Evolutionary conservation across 345 rosid genomes (phyloP).

Genomic region (Gossypium longicalyx): DNA sequence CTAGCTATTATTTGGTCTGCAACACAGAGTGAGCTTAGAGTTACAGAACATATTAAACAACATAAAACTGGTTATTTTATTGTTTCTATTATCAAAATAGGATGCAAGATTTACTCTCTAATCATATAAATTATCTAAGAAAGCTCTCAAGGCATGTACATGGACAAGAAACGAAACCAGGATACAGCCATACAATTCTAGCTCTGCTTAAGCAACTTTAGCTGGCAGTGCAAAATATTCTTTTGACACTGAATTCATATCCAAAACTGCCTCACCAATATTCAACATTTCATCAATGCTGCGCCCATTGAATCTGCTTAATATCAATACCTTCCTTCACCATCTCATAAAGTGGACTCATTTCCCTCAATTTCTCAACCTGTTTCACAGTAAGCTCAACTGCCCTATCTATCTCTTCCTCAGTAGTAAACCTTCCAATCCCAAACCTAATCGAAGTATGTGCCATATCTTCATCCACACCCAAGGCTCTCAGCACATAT

Average conservation of each 20-base stretch:
- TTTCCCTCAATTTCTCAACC: constrained; percentile 86
- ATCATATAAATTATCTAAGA: background rate
- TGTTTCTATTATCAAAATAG: constrained; percentile 3
- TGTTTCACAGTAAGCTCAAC: constrained; percentile 79
- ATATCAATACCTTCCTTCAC: constrained; percentile 84
- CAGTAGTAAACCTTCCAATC: constrained; percentile 89
- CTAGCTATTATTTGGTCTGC: background rate
- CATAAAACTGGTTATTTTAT: background rate
- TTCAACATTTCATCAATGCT: constrained; percentile 47
- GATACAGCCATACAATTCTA: background rate
- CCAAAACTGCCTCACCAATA: background rate
- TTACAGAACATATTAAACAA: background rate
- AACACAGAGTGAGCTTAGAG: constrained; percentile 3
- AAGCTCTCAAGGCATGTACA: constrained; percentile 12
- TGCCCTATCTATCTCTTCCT: constrained; percentile 82
- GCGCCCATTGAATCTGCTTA: constrained; percentile 85
- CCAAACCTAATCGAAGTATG: constrained; percentile 97
- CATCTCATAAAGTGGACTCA: constrained; percentile 98
- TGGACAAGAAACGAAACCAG: background rate
- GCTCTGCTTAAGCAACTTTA: background rate
- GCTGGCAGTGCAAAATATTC: background rate
- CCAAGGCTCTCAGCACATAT: constrained; percentile 87
- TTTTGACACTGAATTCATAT: background rate
- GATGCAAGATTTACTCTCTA: background rate
- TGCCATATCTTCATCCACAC: constrained; percentile 99